Base-by-base conservation (phyloP, 106 monocot genomes). In the Platanthera zijinensis region DNA sequence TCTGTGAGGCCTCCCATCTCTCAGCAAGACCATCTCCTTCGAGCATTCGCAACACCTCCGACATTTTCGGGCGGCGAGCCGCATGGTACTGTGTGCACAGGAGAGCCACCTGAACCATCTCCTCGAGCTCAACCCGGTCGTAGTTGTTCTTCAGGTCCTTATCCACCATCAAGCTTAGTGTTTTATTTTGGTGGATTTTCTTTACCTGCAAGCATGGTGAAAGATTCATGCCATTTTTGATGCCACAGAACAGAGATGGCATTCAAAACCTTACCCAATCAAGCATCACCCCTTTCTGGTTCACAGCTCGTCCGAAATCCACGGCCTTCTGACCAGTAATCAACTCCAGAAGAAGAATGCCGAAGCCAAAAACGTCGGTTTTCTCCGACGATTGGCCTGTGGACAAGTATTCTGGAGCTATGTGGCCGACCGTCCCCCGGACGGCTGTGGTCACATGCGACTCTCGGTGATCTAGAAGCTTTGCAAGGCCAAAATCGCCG, bases 391-490 rank as follows among this genome's bases (percentile, higher is more conserved):
- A 73, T 10, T 73, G 74, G 51, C 53, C 74, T 25, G 74, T 74
- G 51, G 74, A 74, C 6, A 53, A 28, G 18, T 74, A 74, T 22
- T 73, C 73, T 10, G 73, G 73, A 51, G 87, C 87, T 49, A 87
- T 87, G 52, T 87, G 87, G 11, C 87, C 87, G 8, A 87, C 84
- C 1, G 87, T 87, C 49, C 87, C 87, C 25, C 87, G 76, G 13
- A 87, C 84, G 1, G 87, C 87, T 3, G 87, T 87, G n/a, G 84
- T 84, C 5, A 87, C 77, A 74, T 87, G 87, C 1, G 87, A 87
- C 10, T 87, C 87, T 47, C 8, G 53, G 53, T 87, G 87, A 74
- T 87, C 87, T 4, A 87, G 69, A 76, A 87, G 84, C 67, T 84
- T 87, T 50, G 87, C 87, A 30, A 87, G 69, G 15, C 87, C 87